A percentile compares a stretch with the other conserved stretches of the same genome.
Conservation (phyloP, 176 grass and related monocot genomes). For the Oryza officinalis region DNA sequence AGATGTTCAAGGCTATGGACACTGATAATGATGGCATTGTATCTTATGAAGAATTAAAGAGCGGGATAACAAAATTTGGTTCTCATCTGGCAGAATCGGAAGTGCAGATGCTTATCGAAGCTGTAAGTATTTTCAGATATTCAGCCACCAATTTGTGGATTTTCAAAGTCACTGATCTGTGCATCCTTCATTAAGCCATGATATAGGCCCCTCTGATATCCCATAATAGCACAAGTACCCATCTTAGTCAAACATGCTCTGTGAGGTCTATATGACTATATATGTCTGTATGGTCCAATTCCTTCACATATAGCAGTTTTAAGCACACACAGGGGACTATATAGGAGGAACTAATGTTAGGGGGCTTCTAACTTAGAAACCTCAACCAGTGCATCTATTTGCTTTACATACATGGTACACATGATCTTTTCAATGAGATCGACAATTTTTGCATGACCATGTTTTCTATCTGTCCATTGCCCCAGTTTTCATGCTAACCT, state of each 20-base stretch:
- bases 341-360: not conserved
- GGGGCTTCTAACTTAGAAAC: not conserved
- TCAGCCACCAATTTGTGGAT: not conserved
- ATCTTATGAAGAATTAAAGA: slow-evolving; percentile 89
- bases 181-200: slow-evolving; percentile 9
- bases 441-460: not conserved
- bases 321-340: not conserved
- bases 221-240: not conserved
- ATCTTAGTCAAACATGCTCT: not conserved
- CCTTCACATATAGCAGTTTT: not conserved
- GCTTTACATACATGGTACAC: not conserved
- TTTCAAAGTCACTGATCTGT: not conserved
- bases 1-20: slow-evolving; percentile 99
- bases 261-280: not conserved
- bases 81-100: slow-evolving; percentile 94
- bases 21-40: slow-evolving; percentile 96
- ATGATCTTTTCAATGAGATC: not conserved
- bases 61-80: slow-evolving; percentile 86
- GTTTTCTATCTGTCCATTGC: not conserved
- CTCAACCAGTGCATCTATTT: not conserved
- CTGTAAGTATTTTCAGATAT: slow-evolving; percentile 63
- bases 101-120: slow-evolving; percentile 98
- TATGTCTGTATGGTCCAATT: slow-evolving; percentile 5
- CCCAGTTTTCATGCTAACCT: not conserved
- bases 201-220: not conserved